phyloP scores from a whole-genome alignment of 1,139 yeast genomes.

The Kodamaea ohmeri region DNA sequence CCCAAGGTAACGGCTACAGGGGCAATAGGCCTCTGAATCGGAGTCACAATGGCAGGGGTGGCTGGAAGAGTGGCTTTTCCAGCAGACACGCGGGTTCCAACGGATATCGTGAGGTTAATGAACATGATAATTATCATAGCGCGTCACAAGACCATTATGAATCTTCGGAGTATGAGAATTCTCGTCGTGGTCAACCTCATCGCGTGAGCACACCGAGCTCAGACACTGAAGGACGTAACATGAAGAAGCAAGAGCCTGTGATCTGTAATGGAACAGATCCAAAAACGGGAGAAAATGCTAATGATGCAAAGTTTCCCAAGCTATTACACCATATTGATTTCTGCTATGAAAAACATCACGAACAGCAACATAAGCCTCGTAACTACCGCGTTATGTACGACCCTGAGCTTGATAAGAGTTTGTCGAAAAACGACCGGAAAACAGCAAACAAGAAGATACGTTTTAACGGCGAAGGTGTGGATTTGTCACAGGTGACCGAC shows the following conservation, averaged over 20 bases:
- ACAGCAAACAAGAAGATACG: constrained; percentile 38
- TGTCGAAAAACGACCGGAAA: constrained; percentile 33
- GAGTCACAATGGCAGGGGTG: neutral
- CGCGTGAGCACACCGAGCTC: constrained; percentile 1
- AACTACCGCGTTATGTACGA: constrained; percentile 52
- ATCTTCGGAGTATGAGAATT: neutral
- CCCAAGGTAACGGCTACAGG: constrained; percentile 1
- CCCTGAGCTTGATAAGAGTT: constrained; percentile 44
- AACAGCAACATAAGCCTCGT: constrained; percentile 16
- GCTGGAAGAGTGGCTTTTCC: neutral
- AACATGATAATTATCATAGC: neutral
- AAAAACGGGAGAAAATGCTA: constrained; percentile 31
- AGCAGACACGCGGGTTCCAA: neutral
- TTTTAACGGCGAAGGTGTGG: constrained; percentile 32
- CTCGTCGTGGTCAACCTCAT: neutral
- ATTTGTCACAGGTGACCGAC: constrained; percentile 23
- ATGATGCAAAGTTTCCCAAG: constrained; percentile 31
- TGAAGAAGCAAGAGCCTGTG: neutral
- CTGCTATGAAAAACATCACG: constrained; percentile 16
- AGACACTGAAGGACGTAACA: neutral
- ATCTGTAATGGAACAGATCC: constrained; percentile 29
- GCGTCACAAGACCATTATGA: constrained; percentile 5
- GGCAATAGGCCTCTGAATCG: constrained; percentile 1
- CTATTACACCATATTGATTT: constrained; percentile 33
- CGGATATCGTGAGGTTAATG: neutral